Evolutionary conservation across 306 rosid genomes (phyloP), one percentile per base, ranked within the genome.

Genomic region (Glycine latifolia): DNA sequence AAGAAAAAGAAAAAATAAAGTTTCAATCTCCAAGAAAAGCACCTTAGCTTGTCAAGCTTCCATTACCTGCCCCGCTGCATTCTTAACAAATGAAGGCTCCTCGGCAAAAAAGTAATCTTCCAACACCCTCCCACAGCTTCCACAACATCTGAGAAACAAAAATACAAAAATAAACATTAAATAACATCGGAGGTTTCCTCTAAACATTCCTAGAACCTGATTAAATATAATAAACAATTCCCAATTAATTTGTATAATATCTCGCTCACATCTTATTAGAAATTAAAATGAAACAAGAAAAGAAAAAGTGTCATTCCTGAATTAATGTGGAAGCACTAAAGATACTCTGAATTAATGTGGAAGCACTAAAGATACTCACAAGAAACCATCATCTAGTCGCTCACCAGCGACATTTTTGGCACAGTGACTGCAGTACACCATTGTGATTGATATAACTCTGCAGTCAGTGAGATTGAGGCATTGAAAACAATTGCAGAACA

Each of bases 41-140:
- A 53, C 13, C 35, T 41, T n/a, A 39, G 14, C 37, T 31, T 55
- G 17, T 55, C 58, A 68, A 55, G 4, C 66, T 46, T 31, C 3
- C 8, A 15, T 75, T 80, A 82, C 86, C 86, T 77, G 74, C 9
- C 82, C 86, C 0, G 58, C 52, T 0, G 79, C 31, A 39, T 61
- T 60, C 79, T 77, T 83, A 44, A 62, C 50, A 83, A 83, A 83
- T 4, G 68, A 41, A 0, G 86, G 59, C 67, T 83, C 86, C 47
- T 60, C 31, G 7, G 78, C 17, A 49, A 50, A 77, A 70, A 3
- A 11, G 6, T 16, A 58, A 14, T 83, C 79, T 50, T 77, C 79
- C 86, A 83, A 71, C 78, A 83, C 82, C 60, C 31, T 77, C 58
- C 86, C 86, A 83, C 86, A 77, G 12, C 31, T 1, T 7, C 4